These are phyloP conservation scores for Xylariaceae sp. DNA, from an alignment of 2,329 filamentous ascomycete species.

Conservation along the genomic window DNA sequence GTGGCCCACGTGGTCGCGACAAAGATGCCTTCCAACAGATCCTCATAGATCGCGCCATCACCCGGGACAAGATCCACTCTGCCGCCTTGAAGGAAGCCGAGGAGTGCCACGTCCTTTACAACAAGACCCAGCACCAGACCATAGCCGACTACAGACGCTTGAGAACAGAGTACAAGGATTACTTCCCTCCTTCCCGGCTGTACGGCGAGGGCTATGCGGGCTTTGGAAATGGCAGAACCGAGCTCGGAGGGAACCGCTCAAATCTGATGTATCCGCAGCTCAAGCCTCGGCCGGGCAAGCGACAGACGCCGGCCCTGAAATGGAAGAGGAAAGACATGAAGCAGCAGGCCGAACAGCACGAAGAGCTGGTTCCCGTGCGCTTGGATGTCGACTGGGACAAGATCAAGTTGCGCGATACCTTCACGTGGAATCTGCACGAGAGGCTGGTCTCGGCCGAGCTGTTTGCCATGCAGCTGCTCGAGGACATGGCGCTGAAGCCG, in stretches of 20 bases:
- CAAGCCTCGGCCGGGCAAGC: constrained; percentile 68
- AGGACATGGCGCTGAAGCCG: constrained; percentile 77
- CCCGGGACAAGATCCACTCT: constrained; percentile 46
- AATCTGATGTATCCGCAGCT: constrained; percentile 73
- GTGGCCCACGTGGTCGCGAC: constrained; percentile 35
- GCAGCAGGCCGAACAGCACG: constrained; percentile 80
- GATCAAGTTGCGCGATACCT: constrained; percentile 90
- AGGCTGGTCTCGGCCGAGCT: constrained; percentile 70
- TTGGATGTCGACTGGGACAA: constrained; percentile 95
- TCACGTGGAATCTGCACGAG: constrained; percentile 97
- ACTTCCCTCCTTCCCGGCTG: constrained; percentile 48
- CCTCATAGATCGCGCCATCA: constrained; percentile 46
- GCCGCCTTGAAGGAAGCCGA: constrained; percentile 44
- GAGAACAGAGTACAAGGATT: constrained; percentile 45
- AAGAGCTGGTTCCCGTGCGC: constrained; percentile 85
- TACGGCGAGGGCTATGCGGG: constrained; percentile 77
- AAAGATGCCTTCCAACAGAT: constrained; percentile 48
- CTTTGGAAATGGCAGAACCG: constrained; percentile 81
- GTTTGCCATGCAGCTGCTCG: constrained; percentile 83
- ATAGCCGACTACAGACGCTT: constrained; percentile 62
- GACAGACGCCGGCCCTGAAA: constrained; percentile 65
- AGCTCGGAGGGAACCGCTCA: constrained; percentile 52
- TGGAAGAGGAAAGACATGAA: constrained; percentile 73
- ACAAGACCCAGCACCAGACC: constrained; percentile 58
- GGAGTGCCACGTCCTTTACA: constrained; percentile 47